Base-by-base conservation (phyloP, 176 grass and related monocot genomes). In the Oryza rufipogon region DNA sequence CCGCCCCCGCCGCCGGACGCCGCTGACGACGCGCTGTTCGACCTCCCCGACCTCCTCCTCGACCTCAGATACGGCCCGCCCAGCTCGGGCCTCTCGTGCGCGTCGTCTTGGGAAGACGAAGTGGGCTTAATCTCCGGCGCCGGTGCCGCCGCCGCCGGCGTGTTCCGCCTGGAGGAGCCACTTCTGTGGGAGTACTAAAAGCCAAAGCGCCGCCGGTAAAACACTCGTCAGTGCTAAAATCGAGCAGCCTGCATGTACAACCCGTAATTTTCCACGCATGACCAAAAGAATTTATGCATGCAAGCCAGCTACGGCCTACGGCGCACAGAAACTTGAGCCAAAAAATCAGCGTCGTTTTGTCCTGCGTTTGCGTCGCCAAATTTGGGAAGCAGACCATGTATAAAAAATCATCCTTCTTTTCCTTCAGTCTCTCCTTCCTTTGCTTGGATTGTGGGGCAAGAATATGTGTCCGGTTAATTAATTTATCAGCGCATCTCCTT, bases 141-240 rank as follows among this genome's bases (percentile, higher is more conserved):
- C 64, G 48, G 19, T 64, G 49, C 44, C 7, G 76, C 32, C 39
- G 76, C 32, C 79, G 41, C 64, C 67, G 77, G 69, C 75, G 47
- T 34, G 75, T 90, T 90, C 85, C 88, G 85, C 14, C 87, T 93
- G 16, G 91, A 93, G 88, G 91, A 93, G 63, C 91, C 88, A 52
- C 79, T 66, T 63, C 75, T 90, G 71, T 90, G 88, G 91, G 85
- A 82, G 32, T 90, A 92, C 7, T 92, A 14, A 81, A 49, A 63
- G 47, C 63, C 76, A 22, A 22, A 20, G n/a, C 34, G 56, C 20
- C 0, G 20, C 58, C 68, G 36, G 39, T 17, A 1, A 64, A 20
- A 42, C 54, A 41, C 54, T 15, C 30, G 3, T 38, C 14, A n/a
- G 15, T 23, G 26, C 47, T 36, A 63, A 49, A 15, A 41, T 39